Conservation (phyloP, 2,329 filamentous ascomycete genomes). For the Pyricularia sp. region DNA sequence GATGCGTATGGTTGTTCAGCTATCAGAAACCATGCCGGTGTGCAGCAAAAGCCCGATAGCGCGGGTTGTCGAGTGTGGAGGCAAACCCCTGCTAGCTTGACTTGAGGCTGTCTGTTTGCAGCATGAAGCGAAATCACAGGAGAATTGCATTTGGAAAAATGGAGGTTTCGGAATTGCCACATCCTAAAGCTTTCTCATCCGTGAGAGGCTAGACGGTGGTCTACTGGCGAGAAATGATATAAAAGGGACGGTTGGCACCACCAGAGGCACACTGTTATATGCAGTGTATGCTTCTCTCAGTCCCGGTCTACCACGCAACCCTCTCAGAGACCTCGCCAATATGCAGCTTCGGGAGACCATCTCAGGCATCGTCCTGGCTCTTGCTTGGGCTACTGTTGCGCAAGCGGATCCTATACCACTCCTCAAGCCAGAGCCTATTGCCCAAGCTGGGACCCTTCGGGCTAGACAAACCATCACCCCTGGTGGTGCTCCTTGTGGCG, state of each 20-base stretch:
- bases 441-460: conserved; percentile 5
- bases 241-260: not conserved
- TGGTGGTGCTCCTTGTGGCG: conserved; percentile 16
- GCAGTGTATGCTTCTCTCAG: not conserved
- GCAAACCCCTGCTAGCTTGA: not conserved
- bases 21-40: not conserved
- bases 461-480: conserved; percentile 16
- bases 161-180: not conserved
- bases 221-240: not conserved
- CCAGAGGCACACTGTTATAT: not conserved
- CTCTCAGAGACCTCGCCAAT: not conserved
- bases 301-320: not conserved
- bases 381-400: not conserved
- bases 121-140: not conserved
- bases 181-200: not conserved
- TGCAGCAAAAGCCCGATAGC: not conserved
- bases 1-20: not conserved
- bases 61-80: too few relatives aligned
- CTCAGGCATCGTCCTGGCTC: not conserved
- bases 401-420: conserved; percentile 4
- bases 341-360: not conserved
- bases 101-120: not conserved
- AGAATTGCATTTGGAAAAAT: not conserved
- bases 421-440: conserved; percentile 7
- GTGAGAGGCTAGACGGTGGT: not conserved